phyloP scores from a whole-genome alignment of 768 basidiomycete genomes.

The Paxillus rubicundulus region DNA sequence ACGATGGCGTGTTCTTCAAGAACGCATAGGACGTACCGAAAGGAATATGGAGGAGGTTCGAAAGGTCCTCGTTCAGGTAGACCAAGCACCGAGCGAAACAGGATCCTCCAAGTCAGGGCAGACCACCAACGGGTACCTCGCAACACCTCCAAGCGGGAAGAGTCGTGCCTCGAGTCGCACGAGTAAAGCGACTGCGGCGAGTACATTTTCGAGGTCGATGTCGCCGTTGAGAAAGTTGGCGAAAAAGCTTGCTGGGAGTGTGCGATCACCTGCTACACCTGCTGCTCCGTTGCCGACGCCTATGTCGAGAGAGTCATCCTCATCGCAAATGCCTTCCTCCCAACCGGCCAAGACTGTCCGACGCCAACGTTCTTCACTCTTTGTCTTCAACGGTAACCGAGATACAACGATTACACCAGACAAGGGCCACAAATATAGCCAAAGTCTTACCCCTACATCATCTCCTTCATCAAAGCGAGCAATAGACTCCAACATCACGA shows the following conservation, averaged over 20 bases:
- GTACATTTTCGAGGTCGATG: slow-evolving; percentile 69
- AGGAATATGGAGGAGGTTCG: slow-evolving; percentile 75
- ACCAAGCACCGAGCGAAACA: slow-evolving; percentile 60
- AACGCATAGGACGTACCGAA: slow-evolving; percentile 79
- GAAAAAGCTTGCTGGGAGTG: slow-evolving; percentile 56
- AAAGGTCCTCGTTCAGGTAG: slow-evolving; percentile 49
- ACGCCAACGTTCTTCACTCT: slow-evolving; percentile 64
- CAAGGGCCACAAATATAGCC: slow-evolving; percentile 64
- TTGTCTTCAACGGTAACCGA: slow-evolving; percentile 45
- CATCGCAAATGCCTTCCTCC: slow-evolving; percentile 45
- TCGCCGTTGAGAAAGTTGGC: slow-evolving; percentile 82
- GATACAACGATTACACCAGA: slow-evolving; percentile 53
- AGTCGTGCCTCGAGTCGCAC: slow-evolving; percentile 41
- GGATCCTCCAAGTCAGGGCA: slow-evolving; percentile 66
- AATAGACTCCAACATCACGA: slow-evolving; percentile 38
- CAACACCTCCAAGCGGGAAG: slow-evolving; percentile 55
- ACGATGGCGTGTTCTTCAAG: slow-evolving; percentile 77
- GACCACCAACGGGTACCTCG: slow-evolving; percentile 59
- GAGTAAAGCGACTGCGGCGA: slow-evolving; percentile 36
- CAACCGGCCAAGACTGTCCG: slow-evolving; percentile 49
- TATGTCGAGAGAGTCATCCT: slow-evolving; percentile 37
- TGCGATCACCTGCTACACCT: slow-evolving; percentile 38
- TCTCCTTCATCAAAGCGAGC: slow-evolving; percentile 46
- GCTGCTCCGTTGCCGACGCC: slow-evolving; percentile 44
- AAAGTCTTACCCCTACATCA: slow-evolving; percentile 69